These are phyloP conservation scores for Yarrowia sp. DNA, from an alignment of 805 yeast genomes.

Conservation along the genomic window DNA sequence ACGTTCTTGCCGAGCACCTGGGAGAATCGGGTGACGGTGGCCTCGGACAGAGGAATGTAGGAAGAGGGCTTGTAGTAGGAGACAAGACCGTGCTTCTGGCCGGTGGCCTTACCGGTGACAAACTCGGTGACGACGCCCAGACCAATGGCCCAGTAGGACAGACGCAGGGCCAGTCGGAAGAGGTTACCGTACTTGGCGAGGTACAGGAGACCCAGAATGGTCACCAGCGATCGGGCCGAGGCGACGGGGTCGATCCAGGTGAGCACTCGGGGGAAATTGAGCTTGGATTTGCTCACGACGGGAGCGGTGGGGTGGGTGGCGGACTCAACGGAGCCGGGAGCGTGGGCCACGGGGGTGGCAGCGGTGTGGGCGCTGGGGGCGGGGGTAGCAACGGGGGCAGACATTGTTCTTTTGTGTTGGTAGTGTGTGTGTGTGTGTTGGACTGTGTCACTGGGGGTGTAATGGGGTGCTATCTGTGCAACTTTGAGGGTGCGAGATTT, in stretches of 20 bases:
- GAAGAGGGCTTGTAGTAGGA: slow-evolving; percentile 69
- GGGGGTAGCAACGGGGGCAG: not conserved
- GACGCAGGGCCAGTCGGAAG: slow-evolving; percentile 35
- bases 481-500: not conserved
- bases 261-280: slow-evolving; percentile 44
- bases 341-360: slow-evolving; percentile 14
- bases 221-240: slow-evolving; percentile 60
- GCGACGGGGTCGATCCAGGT: slow-evolving; percentile 74
- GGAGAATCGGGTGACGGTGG: slow-evolving; percentile 46
- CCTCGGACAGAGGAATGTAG: slow-evolving; percentile 40
- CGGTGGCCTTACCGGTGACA: slow-evolving; percentile 65
- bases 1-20: slow-evolving; percentile 30
- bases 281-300: slow-evolving; percentile 14
- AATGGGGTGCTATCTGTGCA: too few relatives aligned
- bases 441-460: not conserved
- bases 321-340: not conserved
- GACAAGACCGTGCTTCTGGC: slow-evolving; percentile 65
- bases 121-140: slow-evolving; percentile 74
- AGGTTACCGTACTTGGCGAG: slow-evolving; percentile 35
- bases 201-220: slow-evolving; percentile 56
- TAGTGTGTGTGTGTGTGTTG: not conserved
- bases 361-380: not conserved
- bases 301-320: slow-evolving; percentile 4
- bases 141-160: slow-evolving; percentile 56
- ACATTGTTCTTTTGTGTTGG: not conserved